Conservation (phyloP, 371 early-diverging fungal species). For the Aphelidium insulamus region DNA sequence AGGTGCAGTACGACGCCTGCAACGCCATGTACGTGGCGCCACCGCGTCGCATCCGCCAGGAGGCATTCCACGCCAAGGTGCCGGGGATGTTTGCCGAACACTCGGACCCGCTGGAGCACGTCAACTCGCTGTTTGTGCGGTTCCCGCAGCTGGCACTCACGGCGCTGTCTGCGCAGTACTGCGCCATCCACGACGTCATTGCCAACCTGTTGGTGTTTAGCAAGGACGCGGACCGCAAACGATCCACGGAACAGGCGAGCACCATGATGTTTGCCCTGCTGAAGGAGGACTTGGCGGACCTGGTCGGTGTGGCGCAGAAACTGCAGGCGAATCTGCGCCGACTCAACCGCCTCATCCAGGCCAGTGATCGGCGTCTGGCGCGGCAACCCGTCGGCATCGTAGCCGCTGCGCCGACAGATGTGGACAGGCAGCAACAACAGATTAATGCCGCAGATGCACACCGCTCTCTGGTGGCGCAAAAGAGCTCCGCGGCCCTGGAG, state of each 20-base stretch:
- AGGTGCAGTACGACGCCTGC: constrained; percentile 49
- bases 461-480: too few species aligned
- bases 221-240: constrained; percentile 50
- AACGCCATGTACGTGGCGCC: constrained; percentile 42
- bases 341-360: constrained; percentile 4
- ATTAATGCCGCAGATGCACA: too few species aligned
- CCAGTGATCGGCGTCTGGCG: constrained; percentile 3
- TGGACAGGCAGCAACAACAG: too few species aligned
- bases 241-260: constrained; percentile 36
- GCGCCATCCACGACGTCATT: constrained; percentile 41
- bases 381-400: constrained; percentile 1
- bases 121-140: constrained; percentile 32
- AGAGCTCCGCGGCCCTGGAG: too few species aligned
- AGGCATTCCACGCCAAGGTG: background rate
- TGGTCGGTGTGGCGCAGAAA: constrained; percentile 27
- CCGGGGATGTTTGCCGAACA: constrained; percentile 4
- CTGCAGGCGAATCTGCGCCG: constrained; percentile 40
- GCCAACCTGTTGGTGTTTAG: constrained; percentile 53
- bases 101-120: constrained; percentile 10
- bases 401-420: constrained; percentile 5
- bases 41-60: constrained; percentile 3
- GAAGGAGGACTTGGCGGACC: constrained; percentile 20
- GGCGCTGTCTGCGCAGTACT: constrained; percentile 47
- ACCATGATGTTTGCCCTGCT: constrained; percentile 52
- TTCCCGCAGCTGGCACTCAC: constrained; percentile 40